A percentile compares a stretch with the other conserved stretches of the same genome.
Evolutionary conservation across 1,139 yeast species (phyloP).

Genomic region (Taiozyma sp.): DNA sequence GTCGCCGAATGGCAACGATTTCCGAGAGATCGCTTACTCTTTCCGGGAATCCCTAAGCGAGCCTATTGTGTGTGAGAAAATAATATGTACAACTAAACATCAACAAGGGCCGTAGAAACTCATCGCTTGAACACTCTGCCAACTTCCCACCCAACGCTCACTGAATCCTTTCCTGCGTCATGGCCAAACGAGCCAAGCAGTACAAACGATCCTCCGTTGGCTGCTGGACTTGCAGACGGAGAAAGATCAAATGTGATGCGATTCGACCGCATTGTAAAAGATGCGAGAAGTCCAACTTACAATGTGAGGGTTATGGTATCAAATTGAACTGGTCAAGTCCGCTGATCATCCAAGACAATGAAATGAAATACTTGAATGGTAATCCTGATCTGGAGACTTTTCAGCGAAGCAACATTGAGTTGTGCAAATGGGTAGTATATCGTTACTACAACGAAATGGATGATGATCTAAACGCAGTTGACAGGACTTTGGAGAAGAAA

Average conservation of each 20-base stretch:
- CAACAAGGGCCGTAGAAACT: not conserved
- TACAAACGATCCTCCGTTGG: slow-evolving; percentile 42
- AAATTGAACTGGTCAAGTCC: slow-evolving; percentile 45
- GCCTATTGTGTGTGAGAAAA: too few species aligned
- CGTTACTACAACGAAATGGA: slow-evolving; percentile 78
- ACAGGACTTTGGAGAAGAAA: slow-evolving; percentile 5
- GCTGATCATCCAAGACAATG: slow-evolving; percentile 15
- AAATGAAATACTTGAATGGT: slow-evolving; percentile 19
- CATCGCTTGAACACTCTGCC: not conserved
- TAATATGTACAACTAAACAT: not conserved
- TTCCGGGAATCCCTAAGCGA: not conserved
- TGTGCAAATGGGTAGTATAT: slow-evolving; percentile 59
- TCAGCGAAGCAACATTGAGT: slow-evolving; percentile 61
- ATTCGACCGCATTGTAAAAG: slow-evolving; percentile 38
- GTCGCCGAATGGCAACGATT: not conserved
- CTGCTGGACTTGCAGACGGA: slow-evolving; percentile 44
- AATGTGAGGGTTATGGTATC: slow-evolving; percentile 46
- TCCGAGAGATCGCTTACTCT: not conserved
- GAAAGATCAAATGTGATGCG: slow-evolving; percentile 46
- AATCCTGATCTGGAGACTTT: slow-evolving; percentile 4
- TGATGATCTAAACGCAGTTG: slow-evolving; percentile 51
- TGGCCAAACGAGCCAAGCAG: slow-evolving; percentile 6
- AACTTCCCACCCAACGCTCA: not conserved
- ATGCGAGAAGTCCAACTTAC: slow-evolving; percentile 35
- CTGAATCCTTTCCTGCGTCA: slow-evolving; percentile 5